Base-by-base conservation (phyloP, 2,329 filamentous ascomycete genomes). In the Onygenales sp. region DNA sequence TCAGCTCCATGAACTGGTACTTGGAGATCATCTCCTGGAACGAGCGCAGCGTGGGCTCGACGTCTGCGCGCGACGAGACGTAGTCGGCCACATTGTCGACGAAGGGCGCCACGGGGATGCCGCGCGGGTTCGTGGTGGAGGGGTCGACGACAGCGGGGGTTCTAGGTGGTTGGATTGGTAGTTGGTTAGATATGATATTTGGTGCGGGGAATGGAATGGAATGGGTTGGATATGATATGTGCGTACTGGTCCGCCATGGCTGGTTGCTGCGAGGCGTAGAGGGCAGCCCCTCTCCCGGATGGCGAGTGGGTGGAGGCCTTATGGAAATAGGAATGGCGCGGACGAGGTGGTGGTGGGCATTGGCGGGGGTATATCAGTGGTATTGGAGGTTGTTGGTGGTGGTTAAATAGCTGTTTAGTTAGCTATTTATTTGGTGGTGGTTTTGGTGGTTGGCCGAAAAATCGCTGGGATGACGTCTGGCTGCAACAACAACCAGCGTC, bases 1-100 rank as follows among this genome's bases (percentile, higher is more conserved):
- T 97, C 68, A 86, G 78, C 74, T 97, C 90, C 93, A 98, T 98
- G 75, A 97, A 98, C 71, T 97, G 93, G 76, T 98, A 98, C 79
- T 98, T 98, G 63, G 90, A 95, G 67, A 69, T 67, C 65, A 72
- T 72, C 59, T 76, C 73, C 60, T 75, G 73, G 64, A 76, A 75
- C 14, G 67, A 68, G 55, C 68, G 66, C 5, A 76, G 67, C 1
- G 73, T 76, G 21, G 68, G 60, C 58, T 76, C 73, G 57, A 75
- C 72, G 48, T 76, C 73, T 5, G 67, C 66, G 53, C 72, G 68
- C 5, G 67, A 68, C 44, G 72, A 69, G 59, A 76, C 72, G 56
- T 75, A 75, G 61, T 75, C 72, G 57, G 61, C 59, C 42, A 75
- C 72, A 66, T 74, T 67, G 63, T 72, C 69, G 65, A 75, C 66